These are phyloP conservation scores for Wolfiporia cocos DNA, from an alignment of 1,284 basidiomycete species.

Conservation along the genomic window DNA sequence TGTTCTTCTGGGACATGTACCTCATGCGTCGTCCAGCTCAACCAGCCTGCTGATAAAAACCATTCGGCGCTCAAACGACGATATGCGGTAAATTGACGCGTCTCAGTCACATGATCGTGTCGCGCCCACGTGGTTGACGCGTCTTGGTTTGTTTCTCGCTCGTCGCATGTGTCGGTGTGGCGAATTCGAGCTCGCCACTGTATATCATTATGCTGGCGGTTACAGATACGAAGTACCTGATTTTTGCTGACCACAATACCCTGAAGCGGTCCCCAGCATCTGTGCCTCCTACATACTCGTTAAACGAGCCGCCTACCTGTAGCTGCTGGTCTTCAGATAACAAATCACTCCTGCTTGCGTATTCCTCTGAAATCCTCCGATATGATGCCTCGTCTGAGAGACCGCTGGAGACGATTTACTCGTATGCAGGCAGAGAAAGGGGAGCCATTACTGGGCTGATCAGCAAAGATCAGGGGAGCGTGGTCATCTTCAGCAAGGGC, in stretches of 20 bases:
- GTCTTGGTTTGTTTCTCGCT: slow-evolving; percentile 1
- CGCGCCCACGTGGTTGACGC: slow-evolving; percentile 13
- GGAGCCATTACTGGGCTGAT: slow-evolving; percentile 35
- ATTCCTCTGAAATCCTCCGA: slow-evolving; percentile 37
- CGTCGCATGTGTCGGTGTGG: not conserved
- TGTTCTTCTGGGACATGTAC: no score
- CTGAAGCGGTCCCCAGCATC: slow-evolving; percentile 38
- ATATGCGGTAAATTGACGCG: no score
- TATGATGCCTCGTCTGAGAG: slow-evolving; percentile 47
- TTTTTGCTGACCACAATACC: slow-evolving; percentile 37
- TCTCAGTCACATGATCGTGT: not conserved
- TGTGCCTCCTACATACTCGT: slow-evolving; percentile 31
- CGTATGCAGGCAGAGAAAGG: slow-evolving; percentile 9
- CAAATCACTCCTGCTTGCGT: slow-evolving; percentile 45
- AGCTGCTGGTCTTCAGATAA: slow-evolving; percentile 53
- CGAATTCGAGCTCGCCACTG: not conserved
- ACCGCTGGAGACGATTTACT: slow-evolving; percentile 35
- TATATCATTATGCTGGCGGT: slow-evolving; percentile 19
- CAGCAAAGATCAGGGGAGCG: slow-evolving; percentile 37
- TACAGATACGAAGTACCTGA: slow-evolving; percentile 14
- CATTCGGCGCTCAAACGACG: no score
- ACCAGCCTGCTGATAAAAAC: no score
- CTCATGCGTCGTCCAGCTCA: no score
- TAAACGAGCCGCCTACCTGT: slow-evolving; percentile 35
- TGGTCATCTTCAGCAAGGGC: slow-evolving; percentile 40